Conservation (phyloP, 768 basidiomycete species). For the Pleurotus sapidus region DNA sequence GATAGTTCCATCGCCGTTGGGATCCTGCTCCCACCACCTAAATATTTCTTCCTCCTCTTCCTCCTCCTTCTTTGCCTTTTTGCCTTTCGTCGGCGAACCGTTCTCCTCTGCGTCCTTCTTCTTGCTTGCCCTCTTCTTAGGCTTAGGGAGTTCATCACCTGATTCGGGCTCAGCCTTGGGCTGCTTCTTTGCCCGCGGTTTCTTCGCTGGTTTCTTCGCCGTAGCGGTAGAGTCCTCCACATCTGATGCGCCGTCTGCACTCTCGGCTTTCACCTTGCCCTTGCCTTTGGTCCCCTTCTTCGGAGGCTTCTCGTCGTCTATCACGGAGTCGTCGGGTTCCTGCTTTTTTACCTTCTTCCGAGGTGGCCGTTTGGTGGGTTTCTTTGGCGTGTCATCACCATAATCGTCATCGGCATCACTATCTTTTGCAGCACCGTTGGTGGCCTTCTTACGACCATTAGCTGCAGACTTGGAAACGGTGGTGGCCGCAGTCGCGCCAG, state of each 20-base stretch:
- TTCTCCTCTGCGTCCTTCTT: conserved; percentile 31
- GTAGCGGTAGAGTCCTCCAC: conserved; percentile 41
- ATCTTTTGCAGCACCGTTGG: conserved; percentile 34
- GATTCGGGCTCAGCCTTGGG: conserved; percentile 50
- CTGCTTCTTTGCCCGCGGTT: conserved; percentile 43
- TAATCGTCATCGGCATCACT: conserved; percentile 38
- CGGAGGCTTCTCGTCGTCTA: conserved; percentile 34
- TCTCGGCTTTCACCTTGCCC: conserved; percentile 49
- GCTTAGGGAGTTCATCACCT: conserved; percentile 39
- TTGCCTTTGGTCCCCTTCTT: conserved; percentile 37
- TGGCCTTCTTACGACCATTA: conserved; percentile 38
- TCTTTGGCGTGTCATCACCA: conserved; percentile 45
- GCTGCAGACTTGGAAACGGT: conserved; percentile 27
- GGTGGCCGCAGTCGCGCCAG: conserved; percentile 37
- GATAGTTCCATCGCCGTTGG: conserved; percentile 68
- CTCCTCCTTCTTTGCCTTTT: conserved; percentile 57
- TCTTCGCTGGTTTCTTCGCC: conserved; percentile 42
- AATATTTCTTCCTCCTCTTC: conserved; percentile 74
- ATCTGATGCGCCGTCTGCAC: conserved; percentile 37
- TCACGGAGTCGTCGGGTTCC: conserved; percentile 27
- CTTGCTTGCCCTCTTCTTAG: conserved; percentile 42
- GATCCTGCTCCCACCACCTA: conserved; percentile 83
- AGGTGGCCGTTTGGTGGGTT: conserved; percentile 48
- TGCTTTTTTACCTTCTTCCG: conserved; percentile 69
- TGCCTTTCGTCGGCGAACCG: conserved; percentile 37